Evolutionary conservation across 208 protist species (phyloP).

Genomic region (Trypanosoma boissoni): DNA sequence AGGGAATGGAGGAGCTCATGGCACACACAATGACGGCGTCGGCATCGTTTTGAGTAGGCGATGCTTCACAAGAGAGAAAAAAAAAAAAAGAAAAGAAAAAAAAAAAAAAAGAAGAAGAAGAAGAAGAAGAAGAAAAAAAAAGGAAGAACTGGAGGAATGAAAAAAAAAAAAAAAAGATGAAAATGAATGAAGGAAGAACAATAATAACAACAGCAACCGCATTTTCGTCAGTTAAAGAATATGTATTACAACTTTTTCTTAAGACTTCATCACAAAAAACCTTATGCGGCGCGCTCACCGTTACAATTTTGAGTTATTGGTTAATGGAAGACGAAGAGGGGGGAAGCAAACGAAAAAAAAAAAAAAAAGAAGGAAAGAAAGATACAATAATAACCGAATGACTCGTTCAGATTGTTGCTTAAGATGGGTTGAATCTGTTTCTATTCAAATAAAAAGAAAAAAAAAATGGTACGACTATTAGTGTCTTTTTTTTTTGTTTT

Average conservation of each 20-base stretch:
- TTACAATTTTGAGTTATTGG: no score
- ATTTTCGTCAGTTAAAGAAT: no score
- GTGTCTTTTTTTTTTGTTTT: no score
- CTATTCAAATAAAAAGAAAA: not conserved
- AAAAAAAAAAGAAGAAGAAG: conserved; percentile 14
- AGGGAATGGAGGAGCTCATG: conserved; percentile 80
- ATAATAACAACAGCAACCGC: no score
- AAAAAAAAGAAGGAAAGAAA: not conserved
- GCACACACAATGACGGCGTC: conserved; percentile 72
- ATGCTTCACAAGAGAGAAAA: not conserved
- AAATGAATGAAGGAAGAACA: not conserved
- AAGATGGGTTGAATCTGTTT: no score
- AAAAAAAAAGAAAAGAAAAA: not conserved
- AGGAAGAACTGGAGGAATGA: not conserved
- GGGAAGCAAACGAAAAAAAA: not conserved
- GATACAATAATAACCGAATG: not conserved
- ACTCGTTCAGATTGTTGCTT: no score
- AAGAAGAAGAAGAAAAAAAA: conserved; percentile 1
- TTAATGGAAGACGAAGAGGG: not conserved
- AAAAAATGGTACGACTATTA: not conserved
- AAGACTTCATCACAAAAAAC: no score
- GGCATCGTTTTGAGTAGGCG: conserved; percentile 30
- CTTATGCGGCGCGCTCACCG: no score
- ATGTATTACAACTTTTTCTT: no score
- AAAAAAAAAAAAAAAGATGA: no score